These are phyloP conservation scores for Rubia tinctorum DNA, from an alignment of 305 asterid species.

Conservation along the genomic window DNA sequence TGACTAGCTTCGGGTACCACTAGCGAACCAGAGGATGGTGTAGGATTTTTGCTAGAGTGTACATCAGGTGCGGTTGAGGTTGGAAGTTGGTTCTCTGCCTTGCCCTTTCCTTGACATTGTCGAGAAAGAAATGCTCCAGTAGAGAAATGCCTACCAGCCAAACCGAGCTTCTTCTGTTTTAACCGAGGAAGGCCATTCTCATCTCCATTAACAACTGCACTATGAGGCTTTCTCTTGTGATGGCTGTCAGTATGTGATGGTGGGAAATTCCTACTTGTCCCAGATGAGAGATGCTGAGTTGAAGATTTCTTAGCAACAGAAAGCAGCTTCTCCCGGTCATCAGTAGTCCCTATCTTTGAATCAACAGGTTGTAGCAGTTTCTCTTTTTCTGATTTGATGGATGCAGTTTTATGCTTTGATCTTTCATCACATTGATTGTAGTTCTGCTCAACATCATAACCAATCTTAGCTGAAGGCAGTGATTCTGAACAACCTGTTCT, in stretches of 20 bases:
- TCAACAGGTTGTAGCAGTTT: slow-evolving; percentile 21
- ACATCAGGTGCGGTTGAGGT: slow-evolving; percentile 13
- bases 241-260: slow-evolving; percentile 19
- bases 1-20: slow-evolving; percentile 22
- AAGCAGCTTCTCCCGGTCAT: slow-evolving; percentile 21
- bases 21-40: slow-evolving; percentile 8
- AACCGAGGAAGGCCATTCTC: slow-evolving; percentile 20
- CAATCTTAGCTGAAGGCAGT: slow-evolving; percentile 20
- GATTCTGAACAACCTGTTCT: slow-evolving; percentile 25
- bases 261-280: slow-evolving; percentile 6
- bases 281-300: slow-evolving; percentile 17
- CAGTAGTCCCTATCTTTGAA: slow-evolving; percentile 23
- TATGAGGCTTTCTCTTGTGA: slow-evolving; percentile 18
- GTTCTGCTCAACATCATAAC: slow-evolving; percentile 19
- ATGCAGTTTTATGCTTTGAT: slow-evolving; percentile 17
- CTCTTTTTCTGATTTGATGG: slow-evolving; percentile 16
- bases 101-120: slow-evolving; percentile 26
- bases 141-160: slow-evolving; percentile 30
- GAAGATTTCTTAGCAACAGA: slow-evolving; percentile 20
- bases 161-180: slow-evolving; percentile 36
- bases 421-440: slow-evolving; percentile 14
- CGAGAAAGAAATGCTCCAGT: slow-evolving; percentile 19
- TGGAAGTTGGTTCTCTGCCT: slow-evolving; percentile 48
- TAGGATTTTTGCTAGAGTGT: slow-evolving; percentile 20
- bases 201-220: slow-evolving; percentile 21